These are phyloP conservation scores for Phytophthora idaei DNA, from an alignment of 352 stramenopile species.

Conservation along the genomic window DNA sequence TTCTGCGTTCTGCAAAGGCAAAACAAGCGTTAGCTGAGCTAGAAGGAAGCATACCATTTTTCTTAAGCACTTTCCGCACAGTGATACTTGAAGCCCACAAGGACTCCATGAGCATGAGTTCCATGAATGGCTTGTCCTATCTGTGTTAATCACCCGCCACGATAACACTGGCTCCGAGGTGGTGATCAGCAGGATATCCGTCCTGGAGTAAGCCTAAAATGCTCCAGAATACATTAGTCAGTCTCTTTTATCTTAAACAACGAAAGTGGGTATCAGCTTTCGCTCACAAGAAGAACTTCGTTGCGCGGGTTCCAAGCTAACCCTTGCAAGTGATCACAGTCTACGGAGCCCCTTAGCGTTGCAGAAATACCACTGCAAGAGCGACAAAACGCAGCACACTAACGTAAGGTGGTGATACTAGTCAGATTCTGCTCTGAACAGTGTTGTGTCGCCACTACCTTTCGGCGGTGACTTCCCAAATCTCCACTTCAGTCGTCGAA, in stretches of 20 bases:
- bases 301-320: conserved; percentile 43
- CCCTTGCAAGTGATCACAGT: conserved; percentile 27
- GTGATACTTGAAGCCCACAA: conserved; percentile 44
- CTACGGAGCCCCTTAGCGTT: conserved; percentile 17
- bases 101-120: conserved; percentile 50
- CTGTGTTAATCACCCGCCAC: conserved; percentile 22
- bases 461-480: conserved; percentile 41
- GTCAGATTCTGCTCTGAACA: neutral
- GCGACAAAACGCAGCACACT: neutral
- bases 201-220: conserved; percentile 42
- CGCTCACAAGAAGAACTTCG: conserved; percentile 41
- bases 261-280: neutral
- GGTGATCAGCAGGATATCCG: conserved; percentile 36
- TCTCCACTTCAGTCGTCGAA: conserved; percentile 28
- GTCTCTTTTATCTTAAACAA: neutral
- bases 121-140: conserved; percentile 18
- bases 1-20: conserved; percentile 24
- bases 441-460: conserved; percentile 13
- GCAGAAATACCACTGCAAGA: conserved; percentile 20
- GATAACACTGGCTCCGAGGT: conserved; percentile 15
- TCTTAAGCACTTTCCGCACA: conserved; percentile 20
- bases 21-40: conserved; percentile 3
- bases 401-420: neutral
- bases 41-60: neutral
- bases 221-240: conserved; percentile 1